Evolutionary conservation across 805 yeast genomes (phyloP).

Genomic region (Myxozyma lipomycoides): DNA sequence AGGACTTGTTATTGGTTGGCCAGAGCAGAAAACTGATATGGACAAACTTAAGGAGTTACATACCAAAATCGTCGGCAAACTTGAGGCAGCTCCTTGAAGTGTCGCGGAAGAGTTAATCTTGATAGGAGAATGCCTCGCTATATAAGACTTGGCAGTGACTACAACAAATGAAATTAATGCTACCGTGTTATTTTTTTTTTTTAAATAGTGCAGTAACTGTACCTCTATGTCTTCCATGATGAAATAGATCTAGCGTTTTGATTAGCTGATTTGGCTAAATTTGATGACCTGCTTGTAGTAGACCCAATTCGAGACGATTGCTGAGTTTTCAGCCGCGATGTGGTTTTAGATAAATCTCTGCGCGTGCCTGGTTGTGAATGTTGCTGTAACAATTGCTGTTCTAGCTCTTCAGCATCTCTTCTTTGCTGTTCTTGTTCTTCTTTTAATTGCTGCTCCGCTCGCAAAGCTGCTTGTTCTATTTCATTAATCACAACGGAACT

Average conservation of each 20-base stretch:
- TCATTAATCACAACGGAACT: background rate
- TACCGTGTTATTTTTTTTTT: too few relatives aligned
- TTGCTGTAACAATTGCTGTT: background rate
- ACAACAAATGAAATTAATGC: too few relatives aligned
- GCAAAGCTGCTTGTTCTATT: background rate
- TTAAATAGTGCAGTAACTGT: too few relatives aligned
- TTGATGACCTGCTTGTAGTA: too few relatives aligned
- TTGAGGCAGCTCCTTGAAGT: slow-evolving; percentile 12
- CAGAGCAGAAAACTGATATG: slow-evolving; percentile 75
- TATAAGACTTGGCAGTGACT: too few relatives aligned
- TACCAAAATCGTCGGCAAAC: slow-evolving; percentile 50
- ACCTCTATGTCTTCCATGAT: too few relatives aligned
- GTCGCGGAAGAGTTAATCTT: background rate
- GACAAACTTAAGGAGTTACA: slow-evolving; percentile 66
- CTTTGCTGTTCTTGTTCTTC: background rate
- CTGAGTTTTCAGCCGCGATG: too few relatives aligned
- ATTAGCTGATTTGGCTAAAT: background rate
- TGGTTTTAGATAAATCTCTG: too few relatives aligned
- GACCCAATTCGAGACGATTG: too few relatives aligned
- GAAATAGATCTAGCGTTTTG: background rate
- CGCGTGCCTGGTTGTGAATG: too few relatives aligned
- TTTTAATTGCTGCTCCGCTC: background rate
- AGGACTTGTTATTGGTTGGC: slow-evolving; percentile 92
- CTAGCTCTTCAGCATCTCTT: background rate
- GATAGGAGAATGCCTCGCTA: too few relatives aligned